Evolutionary conservation across 768 basidiomycete species (phyloP).

Genomic region (Austroboletus festivus): DNA sequence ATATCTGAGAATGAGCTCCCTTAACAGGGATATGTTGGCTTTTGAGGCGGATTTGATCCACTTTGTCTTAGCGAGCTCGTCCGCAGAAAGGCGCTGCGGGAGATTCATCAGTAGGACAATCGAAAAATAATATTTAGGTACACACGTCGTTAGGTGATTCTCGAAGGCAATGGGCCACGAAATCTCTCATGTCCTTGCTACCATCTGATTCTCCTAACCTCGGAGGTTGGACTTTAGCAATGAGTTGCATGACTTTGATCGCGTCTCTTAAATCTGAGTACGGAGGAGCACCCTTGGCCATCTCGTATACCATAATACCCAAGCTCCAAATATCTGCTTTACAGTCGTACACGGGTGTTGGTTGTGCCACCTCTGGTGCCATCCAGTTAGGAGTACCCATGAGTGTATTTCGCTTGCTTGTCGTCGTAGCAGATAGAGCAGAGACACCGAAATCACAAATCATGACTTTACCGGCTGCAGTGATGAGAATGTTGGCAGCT

Average conservation of each 20-base stretch:
- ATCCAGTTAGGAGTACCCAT: conserved; percentile 99
- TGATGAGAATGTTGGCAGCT: conserved; percentile 93
- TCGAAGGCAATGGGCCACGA: conserved; percentile 77
- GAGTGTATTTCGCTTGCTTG: conserved; percentile 92
- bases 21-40: conserved; percentile 61
- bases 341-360: conserved; percentile 87
- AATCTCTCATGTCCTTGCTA: conserved; percentile 84
- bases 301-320: conserved; percentile 94
- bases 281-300: conserved; percentile 94
- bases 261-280: conserved; percentile 82
- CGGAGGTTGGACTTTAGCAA: conserved; percentile 82
- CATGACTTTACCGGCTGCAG: conserved; percentile 84
- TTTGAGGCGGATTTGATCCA: conserved; percentile 85
- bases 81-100: conserved; percentile 77
- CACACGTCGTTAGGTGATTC: conserved; percentile 77
- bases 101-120: conserved; percentile 7
- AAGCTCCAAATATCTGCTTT: conserved; percentile 99
- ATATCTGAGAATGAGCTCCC: conserved; percentile 78
- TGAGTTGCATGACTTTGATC: conserved; percentile 83
- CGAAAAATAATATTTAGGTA: conserved; percentile 1
- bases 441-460: conserved; percentile 99
- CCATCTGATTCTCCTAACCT: conserved; percentile 74
- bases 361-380: conserved; percentile 96
- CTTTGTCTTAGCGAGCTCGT: conserved; percentile 81
- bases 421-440: conserved; percentile 77